These are phyloP conservation scores for Phytophthora tubulina DNA, from an alignment of 352 stramenopile genomes.

Conservation along the genomic window DNA sequence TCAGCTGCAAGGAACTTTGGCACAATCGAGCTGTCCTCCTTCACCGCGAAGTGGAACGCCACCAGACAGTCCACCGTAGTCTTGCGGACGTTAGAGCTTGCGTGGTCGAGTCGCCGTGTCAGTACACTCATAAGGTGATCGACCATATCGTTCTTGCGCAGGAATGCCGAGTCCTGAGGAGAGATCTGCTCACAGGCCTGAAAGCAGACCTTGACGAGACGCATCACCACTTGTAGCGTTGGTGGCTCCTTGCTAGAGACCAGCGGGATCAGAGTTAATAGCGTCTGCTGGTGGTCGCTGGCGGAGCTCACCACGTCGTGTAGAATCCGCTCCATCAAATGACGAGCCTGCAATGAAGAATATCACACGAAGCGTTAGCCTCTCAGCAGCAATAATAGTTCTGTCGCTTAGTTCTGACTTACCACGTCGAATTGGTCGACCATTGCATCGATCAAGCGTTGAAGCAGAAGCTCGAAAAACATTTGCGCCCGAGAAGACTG, in stretches of 20 bases:
- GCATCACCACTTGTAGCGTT: slow-evolving; percentile 58
- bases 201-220: slow-evolving; percentile 58
- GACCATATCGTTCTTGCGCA: slow-evolving; percentile 47
- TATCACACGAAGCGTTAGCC: not conserved
- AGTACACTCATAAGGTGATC: slow-evolving; percentile 46
- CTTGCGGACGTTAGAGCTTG: slow-evolving; percentile 76
- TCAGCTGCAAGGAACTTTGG: slow-evolving; percentile 56
- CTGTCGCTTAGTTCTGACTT: slow-evolving; percentile 8
- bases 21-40: slow-evolving; percentile 52
- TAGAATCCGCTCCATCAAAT: slow-evolving; percentile 67
- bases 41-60: slow-evolving; percentile 65
- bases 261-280: slow-evolving; percentile 55
- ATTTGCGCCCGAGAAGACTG: slow-evolving; percentile 54
- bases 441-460: slow-evolving; percentile 62
- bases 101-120: slow-evolving; percentile 52
- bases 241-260: slow-evolving; percentile 51
- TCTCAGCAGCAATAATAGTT: not conserved
- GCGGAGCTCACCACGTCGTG: slow-evolving; percentile 45
- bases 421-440: slow-evolving; percentile 55
- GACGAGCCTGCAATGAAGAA: slow-evolving; percentile 42
- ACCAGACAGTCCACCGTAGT: slow-evolving; percentile 74
- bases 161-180: slow-evolving; percentile 32
- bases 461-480: slow-evolving; percentile 69
- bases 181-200: slow-evolving; percentile 42
- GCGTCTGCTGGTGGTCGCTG: slow-evolving; percentile 41